Conservation (phyloP, 2,329 filamentous ascomycete genomes). For the Curvularia eragrostidis region DNA sequence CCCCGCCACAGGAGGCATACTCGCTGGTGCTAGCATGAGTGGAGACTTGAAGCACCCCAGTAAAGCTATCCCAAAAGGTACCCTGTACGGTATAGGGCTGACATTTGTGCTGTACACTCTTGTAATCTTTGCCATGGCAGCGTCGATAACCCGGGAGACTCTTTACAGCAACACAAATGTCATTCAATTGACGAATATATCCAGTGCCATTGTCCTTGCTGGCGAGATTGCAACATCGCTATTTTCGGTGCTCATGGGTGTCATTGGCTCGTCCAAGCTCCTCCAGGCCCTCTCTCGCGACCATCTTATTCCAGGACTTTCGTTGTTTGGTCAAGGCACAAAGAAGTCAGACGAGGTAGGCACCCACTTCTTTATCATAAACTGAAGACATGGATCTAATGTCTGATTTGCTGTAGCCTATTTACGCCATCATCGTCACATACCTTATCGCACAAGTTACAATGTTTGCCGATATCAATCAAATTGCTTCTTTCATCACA, state of each 20-base stretch:
- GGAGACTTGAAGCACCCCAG: slow-evolving; percentile 83
- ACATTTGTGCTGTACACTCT: slow-evolving; percentile 79
- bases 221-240: slow-evolving; percentile 84
- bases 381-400: neutral
- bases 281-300: slow-evolving; percentile 84
- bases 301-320: slow-evolving; percentile 76
- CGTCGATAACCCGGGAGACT: slow-evolving; percentile 75
- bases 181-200: slow-evolving; percentile 83
- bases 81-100: slow-evolving; percentile 74
- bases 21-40: slow-evolving; percentile 85
- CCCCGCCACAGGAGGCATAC: slow-evolving; percentile 69
- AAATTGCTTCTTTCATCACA: slow-evolving; percentile 86
- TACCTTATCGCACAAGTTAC: slow-evolving; percentile 78
- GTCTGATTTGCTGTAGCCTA: slow-evolving; percentile 54
- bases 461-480: slow-evolving; percentile 82
- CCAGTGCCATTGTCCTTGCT: slow-evolving; percentile 73
- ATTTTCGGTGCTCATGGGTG: slow-evolving; percentile 86
- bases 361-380: neutral
- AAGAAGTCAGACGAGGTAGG: slow-evolving; percentile 68
- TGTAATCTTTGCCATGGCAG: slow-evolving; percentile 79
- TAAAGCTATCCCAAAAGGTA: slow-evolving; percentile 84
- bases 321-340: slow-evolving; percentile 76
- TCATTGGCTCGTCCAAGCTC: slow-evolving; percentile 84
- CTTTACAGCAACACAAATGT: slow-evolving; percentile 79
- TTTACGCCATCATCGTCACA: slow-evolving; percentile 77